A percentile compares a stretch with the other conserved stretches of the same genome.
These are phyloP conservation scores for Alternaria sp. DNA, from an alignment of 2,329 filamentous ascomycete species.

Conservation along the genomic window DNA sequence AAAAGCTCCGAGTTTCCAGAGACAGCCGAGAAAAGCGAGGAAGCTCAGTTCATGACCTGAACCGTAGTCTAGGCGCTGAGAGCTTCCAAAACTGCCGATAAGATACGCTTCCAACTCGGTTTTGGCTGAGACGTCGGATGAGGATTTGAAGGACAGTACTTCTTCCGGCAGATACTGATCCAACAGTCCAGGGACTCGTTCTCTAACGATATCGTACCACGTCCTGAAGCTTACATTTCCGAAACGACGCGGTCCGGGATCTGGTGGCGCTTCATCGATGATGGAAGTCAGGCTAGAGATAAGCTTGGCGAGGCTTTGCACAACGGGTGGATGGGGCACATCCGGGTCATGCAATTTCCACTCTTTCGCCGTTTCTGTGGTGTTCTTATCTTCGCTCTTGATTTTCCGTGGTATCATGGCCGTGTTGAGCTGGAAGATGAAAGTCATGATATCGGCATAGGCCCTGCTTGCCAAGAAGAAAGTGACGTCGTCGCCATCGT, in stretches of 20 bases:
- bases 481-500: slow-evolving; percentile 81
- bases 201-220: slow-evolving; percentile 76
- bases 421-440: slow-evolving; percentile 88
- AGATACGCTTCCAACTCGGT: slow-evolving; percentile 81
- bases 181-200: slow-evolving; percentile 64
- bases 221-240: slow-evolving; percentile 89
- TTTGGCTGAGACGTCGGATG: slow-evolving; percentile 54
- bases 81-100: slow-evolving; percentile 83
- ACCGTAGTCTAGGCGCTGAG: slow-evolving; percentile 90
- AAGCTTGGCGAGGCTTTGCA: slow-evolving; percentile 70
- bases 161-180: slow-evolving; percentile 61
- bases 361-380: slow-evolving; percentile 55
- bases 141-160: slow-evolving; percentile 49
- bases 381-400: slow-evolving; percentile 41
- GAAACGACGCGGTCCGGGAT: slow-evolving; percentile 85
- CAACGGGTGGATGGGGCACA: slow-evolving; percentile 60
- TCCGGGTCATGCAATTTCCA: slow-evolving; percentile 57
- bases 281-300: slow-evolving; percentile 69
- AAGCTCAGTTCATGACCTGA: slow-evolving; percentile 97
- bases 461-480: slow-evolving; percentile 81
- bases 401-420: slow-evolving; percentile 76
- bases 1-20: slow-evolving; percentile 92
- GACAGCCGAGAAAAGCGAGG: slow-evolving; percentile 82
- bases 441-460: slow-evolving; percentile 85
- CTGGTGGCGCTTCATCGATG: slow-evolving; percentile 80